Conservation (phyloP, 2,329 filamentous ascomycete species). For the Aspergillus melleus region DNA sequence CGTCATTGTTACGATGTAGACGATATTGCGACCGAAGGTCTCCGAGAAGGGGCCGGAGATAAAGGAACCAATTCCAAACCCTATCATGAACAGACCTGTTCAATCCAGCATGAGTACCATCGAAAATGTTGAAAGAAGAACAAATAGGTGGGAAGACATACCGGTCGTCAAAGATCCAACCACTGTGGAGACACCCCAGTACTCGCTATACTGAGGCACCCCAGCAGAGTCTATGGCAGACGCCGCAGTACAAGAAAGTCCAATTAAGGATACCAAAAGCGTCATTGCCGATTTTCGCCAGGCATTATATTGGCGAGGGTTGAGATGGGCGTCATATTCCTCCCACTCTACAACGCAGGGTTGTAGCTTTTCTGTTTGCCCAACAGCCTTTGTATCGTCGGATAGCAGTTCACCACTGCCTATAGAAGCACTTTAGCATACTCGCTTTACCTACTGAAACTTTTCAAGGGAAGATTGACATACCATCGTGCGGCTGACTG, state of each 20-base stretch:
- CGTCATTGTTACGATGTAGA: conserved; percentile 49
- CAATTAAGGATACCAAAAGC: conserved; percentile 50
- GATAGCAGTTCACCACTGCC: background rate
- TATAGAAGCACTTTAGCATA: too few relatives aligned
- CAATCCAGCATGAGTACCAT: background rate
- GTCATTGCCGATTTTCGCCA: conserved; percentile 39
- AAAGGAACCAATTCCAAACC: conserved; percentile 50
- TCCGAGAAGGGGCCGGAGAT: conserved; percentile 52
- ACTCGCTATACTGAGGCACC: conserved; percentile 44
- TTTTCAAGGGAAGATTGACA: too few relatives aligned
- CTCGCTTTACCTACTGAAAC: too few relatives aligned
- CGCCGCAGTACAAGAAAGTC: conserved; percentile 51
- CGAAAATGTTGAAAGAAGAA: too few relatives aligned
- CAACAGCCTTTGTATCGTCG: background rate
- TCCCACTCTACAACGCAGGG: conserved; percentile 42
- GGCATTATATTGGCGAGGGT: conserved; percentile 39
- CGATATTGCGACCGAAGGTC: conserved; percentile 49
- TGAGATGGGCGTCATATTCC: conserved; percentile 34
- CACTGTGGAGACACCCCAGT: conserved; percentile 50
- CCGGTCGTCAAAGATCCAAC: conserved; percentile 53
- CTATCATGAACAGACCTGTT: conserved; percentile 34
- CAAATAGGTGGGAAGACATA: background rate
- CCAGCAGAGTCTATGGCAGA: conserved; percentile 55
- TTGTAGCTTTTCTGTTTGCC: background rate
- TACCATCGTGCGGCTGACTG: background rate